Conservation (phyloP, 1,139 yeast species). For the Scheffersomyces cryptocercus region DNA sequence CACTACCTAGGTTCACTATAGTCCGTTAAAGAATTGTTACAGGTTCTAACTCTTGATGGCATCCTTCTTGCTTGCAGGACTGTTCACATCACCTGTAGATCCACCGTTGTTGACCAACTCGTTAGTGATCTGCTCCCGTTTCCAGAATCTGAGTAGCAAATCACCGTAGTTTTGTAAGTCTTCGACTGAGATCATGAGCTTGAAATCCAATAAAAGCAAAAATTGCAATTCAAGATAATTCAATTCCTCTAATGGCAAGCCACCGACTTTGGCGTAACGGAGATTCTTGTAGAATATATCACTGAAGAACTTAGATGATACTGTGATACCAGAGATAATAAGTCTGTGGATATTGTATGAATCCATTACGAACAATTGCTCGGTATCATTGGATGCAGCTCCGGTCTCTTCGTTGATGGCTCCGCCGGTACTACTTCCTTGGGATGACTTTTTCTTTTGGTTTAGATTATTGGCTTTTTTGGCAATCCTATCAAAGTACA, state of each 20-base stretch:
- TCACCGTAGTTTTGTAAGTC: conserved; percentile 93
- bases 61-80: not conserved
- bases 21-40: not conserved
- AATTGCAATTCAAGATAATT: conserved; percentile 92
- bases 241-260: conserved; percentile 89
- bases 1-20: not conserved
- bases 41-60: not conserved
- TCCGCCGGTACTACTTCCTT: conserved; percentile 7
- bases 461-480: conserved; percentile 71
- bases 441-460: conserved; percentile 19
- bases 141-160: conserved; percentile 81
- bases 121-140: conserved; percentile 54
- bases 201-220: conserved; percentile 78
- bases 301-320: conserved; percentile 90
- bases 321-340: conserved; percentile 95
- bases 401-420: conserved; percentile 11
- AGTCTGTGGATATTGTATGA: conserved; percentile 92
- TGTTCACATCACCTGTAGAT: not conserved
- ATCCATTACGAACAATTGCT: conserved; percentile 88
- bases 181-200: conserved; percentile 83
- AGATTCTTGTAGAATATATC: conserved; percentile 96
- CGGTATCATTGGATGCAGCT: conserved; percentile 20
- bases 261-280: conserved; percentile 97
- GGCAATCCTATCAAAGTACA: conserved; percentile 92
- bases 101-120: conserved; percentile 25